A percentile compares a stretch with the other conserved stretches of the same genome.
phyloP scores from a whole-genome alignment of 345 rosid species.

The Rubroshorea leprosula region DNA sequence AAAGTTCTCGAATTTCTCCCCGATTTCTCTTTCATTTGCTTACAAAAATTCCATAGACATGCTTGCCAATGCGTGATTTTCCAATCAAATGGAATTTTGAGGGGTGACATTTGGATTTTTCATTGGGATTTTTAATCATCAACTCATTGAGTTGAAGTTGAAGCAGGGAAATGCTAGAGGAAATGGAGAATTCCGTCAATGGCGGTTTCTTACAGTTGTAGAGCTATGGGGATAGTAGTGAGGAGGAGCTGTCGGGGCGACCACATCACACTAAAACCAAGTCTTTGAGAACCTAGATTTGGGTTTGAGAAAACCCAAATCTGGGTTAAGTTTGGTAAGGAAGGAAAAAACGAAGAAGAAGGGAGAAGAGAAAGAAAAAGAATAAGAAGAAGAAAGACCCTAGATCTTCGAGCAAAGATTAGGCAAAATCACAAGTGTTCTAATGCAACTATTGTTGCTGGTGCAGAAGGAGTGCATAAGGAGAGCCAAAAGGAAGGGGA shows the following conservation, averaged over 20 bases:
- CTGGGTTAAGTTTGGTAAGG: too few species aligned
- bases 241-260: slow-evolving; percentile 82
- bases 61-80: slow-evolving; percentile 63
- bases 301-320: too few species aligned
- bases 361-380: too few species aligned
- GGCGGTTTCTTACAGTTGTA: slow-evolving; percentile 66
- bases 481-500: too few species aligned
- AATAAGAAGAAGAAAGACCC: too few species aligned
- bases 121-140: slow-evolving; percentile 2
- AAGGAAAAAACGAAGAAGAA: too few species aligned
- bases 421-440: too few species aligned
- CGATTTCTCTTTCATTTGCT: slow-evolving; percentile 18
- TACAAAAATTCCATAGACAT: slow-evolving; percentile 18
- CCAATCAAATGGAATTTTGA: slow-evolving; percentile 21
- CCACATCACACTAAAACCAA: slow-evolving; percentile 97
- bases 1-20: slow-evolving; percentile 41
- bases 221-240: slow-evolving; percentile 77
- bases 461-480: too few species aligned
- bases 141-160: slow-evolving; percentile 8
- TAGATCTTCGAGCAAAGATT: too few species aligned
- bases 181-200: slow-evolving; percentile 57
- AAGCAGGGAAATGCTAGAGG: slow-evolving; percentile 53
- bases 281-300: too few species aligned
- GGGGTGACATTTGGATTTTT: slow-evolving; percentile 19
- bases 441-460: too few species aligned